Base-by-base conservation (phyloP, 768 basidiomycete species). In the Calocera cornea region DNA sequence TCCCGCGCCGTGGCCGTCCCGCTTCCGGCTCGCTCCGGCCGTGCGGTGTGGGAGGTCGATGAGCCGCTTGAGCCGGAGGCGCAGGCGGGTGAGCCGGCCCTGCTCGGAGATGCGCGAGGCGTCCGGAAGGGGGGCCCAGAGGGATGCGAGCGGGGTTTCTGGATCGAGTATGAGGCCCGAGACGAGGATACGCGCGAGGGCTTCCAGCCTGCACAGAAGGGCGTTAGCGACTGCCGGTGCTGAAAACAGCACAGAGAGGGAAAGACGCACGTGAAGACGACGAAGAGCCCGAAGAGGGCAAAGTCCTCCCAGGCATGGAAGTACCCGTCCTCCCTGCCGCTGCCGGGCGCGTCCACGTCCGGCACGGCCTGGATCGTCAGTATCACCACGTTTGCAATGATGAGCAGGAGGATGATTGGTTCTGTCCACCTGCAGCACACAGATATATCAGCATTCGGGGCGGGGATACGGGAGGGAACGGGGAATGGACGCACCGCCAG, bases 231-330 rank as follows among this genome's bases (percentile, higher is more conserved):
- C n/a, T n/a, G n/a, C n/a, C n/a, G n/a, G n/a, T n/a, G n/a, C 41
- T 66, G 27, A 44, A 22, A 16, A 8, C 31, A 14, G 1, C 29
- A 17, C 38, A 36, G 50, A 40, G n/a, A 67, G 64, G 40, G 64
- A 10, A 22, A 11, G 19, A 83, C 87, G 73, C 78, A 88, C 89
- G 92, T 93, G 81, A 92, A 97, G 71, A 90, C 72, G 68, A 87
- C 77, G 77, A 97, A 97, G 66, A 97, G 78, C 22, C 73, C 83
- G 75, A 97, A 91, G n/a, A 97, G 79, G 22, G 81, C 86, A 72
- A 84, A 87, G 76, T 97, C 95, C 72, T 94, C 92, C 95, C 95
- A 97, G 14, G 77, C 70, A 68, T 87, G 85, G 77, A 97, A 97
- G 78, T 89, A 97, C 8, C 92, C 92, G 64, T 73, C 76, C 24